These are phyloP conservation scores for Olyra latifolia DNA, from an alignment of 176 grass and related monocot species.

Conservation along the genomic window DNA sequence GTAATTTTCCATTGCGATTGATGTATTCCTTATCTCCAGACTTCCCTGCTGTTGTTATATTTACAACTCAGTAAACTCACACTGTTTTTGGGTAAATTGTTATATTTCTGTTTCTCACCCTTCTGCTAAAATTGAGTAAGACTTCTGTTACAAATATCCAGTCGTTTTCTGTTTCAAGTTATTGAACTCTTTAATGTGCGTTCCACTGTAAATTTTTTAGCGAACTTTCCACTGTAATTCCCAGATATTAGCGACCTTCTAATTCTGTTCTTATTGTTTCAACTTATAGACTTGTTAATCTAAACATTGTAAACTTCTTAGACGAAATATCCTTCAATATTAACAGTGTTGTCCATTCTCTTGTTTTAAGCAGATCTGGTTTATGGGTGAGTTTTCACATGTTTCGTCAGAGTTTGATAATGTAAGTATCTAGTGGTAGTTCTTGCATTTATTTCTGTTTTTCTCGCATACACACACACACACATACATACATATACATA, in stretches of 20 bases:
- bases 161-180: background rate
- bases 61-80: background rate
- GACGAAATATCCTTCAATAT: slow-evolving; percentile 3
- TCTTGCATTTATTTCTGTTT: background rate
- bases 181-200: background rate
- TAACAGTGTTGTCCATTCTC: slow-evolving; percentile 30
- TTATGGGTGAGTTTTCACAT: slow-evolving; percentile 93
- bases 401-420: slow-evolving; percentile 84
- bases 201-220: background rate
- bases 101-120: background rate
- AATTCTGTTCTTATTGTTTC: background rate
- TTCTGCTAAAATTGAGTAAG: background rate
- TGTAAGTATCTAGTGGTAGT: slow-evolving; percentile 43
- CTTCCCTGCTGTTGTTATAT: background rate
- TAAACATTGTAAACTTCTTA: background rate
- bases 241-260: background rate
- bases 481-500: no score
- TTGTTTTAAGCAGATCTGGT: slow-evolving; percentile 68
- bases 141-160: background rate
- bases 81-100: background rate
- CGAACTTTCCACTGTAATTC: background rate
- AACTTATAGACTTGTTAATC: background rate
- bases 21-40: slow-evolving; percentile 5
- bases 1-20: background rate
- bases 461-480: background rate